These are phyloP conservation scores for Fusarium drepaniforme DNA, from an alignment of 2,329 filamentous ascomycete genomes.

Conservation along the genomic window DNA sequence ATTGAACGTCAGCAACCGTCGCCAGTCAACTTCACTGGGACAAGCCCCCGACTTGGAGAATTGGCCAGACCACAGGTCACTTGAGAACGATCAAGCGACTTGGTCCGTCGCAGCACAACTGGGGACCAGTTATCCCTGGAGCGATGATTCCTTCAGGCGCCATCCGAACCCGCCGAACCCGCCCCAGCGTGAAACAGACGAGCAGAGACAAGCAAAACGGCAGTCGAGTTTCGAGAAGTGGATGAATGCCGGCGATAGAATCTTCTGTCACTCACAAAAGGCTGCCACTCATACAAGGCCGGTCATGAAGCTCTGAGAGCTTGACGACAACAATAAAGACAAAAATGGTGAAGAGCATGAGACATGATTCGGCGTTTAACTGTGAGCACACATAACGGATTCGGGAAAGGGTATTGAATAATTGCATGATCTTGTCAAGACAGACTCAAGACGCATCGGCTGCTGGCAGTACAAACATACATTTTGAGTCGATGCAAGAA, in stretches of 20 bases:
- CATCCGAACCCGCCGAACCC: neutral
- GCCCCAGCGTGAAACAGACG: slow-evolving; percentile 3
- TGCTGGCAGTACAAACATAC: neutral
- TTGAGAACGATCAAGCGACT: slow-evolving; percentile 18
- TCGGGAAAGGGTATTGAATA: neutral
- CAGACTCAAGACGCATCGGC: neutral
- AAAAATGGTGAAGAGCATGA: slow-evolving; percentile 3
- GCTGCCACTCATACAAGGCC: slow-evolving; percentile 24
- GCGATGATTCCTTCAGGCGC: slow-evolving; percentile 5
- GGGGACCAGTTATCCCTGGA: slow-evolving; percentile 21
- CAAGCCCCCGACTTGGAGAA: neutral
- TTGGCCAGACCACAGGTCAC: neutral
- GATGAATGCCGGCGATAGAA: slow-evolving; percentile 40
- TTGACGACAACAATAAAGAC: neutral
- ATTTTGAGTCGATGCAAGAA: neutral
- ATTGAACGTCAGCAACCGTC: neutral
- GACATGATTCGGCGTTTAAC: neutral
- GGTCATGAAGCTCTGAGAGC: slow-evolving; percentile 9
- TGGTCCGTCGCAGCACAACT: slow-evolving; percentile 23
- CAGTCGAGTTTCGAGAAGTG: slow-evolving; percentile 38
- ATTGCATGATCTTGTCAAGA: slow-evolving; percentile 1
- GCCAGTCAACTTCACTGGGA: slow-evolving; percentile 8
- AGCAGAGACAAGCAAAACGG: slow-evolving; percentile 31
- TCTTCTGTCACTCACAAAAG: slow-evolving; percentile 34
- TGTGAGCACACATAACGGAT: slow-evolving; percentile 6